Base-by-base conservation (phyloP, 2,329 filamentous ascomycete species). In the Ophiostoma tasmaniense region DNA sequence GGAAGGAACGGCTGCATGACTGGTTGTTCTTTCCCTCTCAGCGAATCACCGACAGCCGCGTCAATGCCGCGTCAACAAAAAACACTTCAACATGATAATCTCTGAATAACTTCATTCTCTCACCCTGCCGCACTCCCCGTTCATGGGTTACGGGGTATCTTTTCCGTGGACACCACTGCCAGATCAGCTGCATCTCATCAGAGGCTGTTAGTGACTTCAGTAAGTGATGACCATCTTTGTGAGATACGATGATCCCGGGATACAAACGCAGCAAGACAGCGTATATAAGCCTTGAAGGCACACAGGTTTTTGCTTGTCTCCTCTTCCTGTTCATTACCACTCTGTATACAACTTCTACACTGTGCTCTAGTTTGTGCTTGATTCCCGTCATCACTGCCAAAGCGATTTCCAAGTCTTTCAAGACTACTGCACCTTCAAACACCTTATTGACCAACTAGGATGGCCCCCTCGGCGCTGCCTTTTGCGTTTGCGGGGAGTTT, bases 401-500 rank as follows among this genome's bases (percentile, higher is more conserved):
- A 8, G n/a, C 50, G 13, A 25, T 13, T 55, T 6, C n/a, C 17
- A n/a, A 45, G 14, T 7, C 17, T 20, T 20, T 1, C 14, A 45
- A 45, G 20, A 45, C 17, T 20, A 4, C 42, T n/a, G 7, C 42
- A 45, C 20, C 42, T 6, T 17, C 42, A 20, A 7, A 45, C 8
- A 45, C 17, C n/a, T 11, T 55, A 55, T 13, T 55, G 50, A 55
- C 50, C 22, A 25, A 25, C 50, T 10, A 55, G 22, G 22, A 55
- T 69, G 65, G 66, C 66, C 28, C 68, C 65, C 8, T 35, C 42
- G 28, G 42, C 50, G 8, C 50, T 25, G 17, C 55, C 68, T n/a
- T 66, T 67, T 10, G 33, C 65, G 33, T 69, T 69, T 42, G 68
- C 68, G 1, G 64, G 61, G 25, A 67, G 35, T 66, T 67, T 45